Base-by-base conservation (phyloP, 2,329 filamentous ascomycete genomes). In the Fusarium chaquense region DNA sequence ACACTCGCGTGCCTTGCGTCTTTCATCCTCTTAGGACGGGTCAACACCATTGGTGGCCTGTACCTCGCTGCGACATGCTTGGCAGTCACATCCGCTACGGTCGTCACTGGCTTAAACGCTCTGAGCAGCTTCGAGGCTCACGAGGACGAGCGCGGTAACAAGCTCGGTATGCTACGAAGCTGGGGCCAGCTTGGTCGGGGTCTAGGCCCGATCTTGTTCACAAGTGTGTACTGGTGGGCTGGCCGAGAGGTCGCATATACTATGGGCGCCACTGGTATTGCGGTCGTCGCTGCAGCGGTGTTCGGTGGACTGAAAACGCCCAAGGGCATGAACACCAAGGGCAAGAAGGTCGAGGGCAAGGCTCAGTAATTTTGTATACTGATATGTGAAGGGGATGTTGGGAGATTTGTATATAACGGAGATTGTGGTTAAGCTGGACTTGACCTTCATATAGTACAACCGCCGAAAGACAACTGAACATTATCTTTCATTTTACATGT, bases 201-300 rank as follows among this genome's bases (percentile, higher is more conserved):
- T 0, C 79, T 97, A 13, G 96, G 96, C 0, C 96, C 96, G 0
- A 79, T 99, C 6, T 81, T 97, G 36, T 99, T 99, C 78, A 98
- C 96, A 67, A 93, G 93, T 50, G 84, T 99, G 58, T 99, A 99
- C 82, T 99, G 96, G 96, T 99, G 96, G 96, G 94, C 93, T 9
- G 96, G 96, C 0, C 85, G 96, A 47, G 91, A 97, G 76, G 86
- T 90, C 13, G 96, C 96, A 3, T 99, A 98, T 79, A 85, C 84
- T 2, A 85, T 93, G 73, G 96, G 96, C 6, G 92, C 93, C 0
- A 84, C 88, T 15, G 94, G 93, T 7, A 97, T 98, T 83, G 80
- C 92, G 7, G 88, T 84, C 2, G 94, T 98, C 13, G 86, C 87
- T 45, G 85, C 84, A 13, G 80, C 93, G 26, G 93, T 91, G 0